Conservation (phyloP, 257 asterid species). For the Marsdenia floribunda region DNA sequence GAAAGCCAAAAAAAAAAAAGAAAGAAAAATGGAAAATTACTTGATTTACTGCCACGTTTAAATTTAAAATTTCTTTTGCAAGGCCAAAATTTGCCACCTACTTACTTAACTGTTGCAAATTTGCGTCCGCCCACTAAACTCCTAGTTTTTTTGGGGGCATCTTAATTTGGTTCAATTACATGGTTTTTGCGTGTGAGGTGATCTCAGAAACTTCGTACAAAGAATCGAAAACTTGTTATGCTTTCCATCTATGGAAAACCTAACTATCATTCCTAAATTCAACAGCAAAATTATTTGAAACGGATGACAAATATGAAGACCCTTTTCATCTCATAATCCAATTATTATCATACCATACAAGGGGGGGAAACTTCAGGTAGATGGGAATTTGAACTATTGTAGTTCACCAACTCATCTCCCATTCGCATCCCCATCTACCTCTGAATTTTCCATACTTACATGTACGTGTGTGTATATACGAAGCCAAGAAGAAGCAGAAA, state of each 20-base stretch:
- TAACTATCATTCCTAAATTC: slow-evolving; percentile 1
- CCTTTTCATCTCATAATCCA: neutral
- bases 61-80: no score
- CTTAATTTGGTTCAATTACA: neutral
- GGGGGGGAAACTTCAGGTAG: slow-evolving; percentile 5
- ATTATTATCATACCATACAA: neutral
- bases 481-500: neutral
- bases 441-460: neutral
- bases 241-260: neutral
- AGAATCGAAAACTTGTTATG: neutral
- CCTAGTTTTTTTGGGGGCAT: neutral
- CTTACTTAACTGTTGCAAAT: neutral
- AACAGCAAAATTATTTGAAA: neutral
- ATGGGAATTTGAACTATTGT: slow-evolving; percentile 25
- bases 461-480: neutral
- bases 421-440: slow-evolving; percentile 15
- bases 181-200: slow-evolving; percentile 14
- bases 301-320: neutral
- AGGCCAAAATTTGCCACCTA: neutral
- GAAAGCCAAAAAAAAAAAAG: no score
- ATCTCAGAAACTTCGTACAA: neutral
- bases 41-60: no score
- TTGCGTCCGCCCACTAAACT: neutral
- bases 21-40: no score
- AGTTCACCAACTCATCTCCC: slow-evolving; percentile 36